phyloP scores from a whole-genome alignment of 2,329 filamentous ascomycete genomes.

The Colletotrichum phormii region DNA sequence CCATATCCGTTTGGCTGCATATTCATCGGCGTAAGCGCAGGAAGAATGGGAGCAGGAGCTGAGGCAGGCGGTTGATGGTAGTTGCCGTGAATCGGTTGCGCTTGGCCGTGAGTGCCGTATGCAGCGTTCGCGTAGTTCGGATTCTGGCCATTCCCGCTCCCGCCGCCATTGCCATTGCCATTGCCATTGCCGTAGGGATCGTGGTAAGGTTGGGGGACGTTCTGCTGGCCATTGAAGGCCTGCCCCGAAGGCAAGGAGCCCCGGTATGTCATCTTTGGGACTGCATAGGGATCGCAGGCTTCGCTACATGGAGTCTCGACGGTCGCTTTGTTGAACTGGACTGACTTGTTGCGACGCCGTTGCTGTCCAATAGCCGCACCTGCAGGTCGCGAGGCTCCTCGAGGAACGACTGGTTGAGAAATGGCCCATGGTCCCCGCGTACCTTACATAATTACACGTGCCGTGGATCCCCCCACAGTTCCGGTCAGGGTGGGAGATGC shows the following conservation, averaged over 20 bases:
- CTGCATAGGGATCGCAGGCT: conserved; percentile 37
- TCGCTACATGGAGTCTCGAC: conserved; percentile 28
- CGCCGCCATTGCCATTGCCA: conserved; percentile 39
- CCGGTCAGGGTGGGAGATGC: background rate
- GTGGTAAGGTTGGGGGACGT: conserved; percentile 32
- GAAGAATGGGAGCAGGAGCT: conserved; percentile 41
- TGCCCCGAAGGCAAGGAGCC: conserved; percentile 54
- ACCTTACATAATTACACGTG: conserved; percentile 36
- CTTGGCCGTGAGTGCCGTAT: conserved; percentile 39
- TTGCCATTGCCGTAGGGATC: conserved; percentile 27
- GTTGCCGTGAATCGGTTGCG: conserved; percentile 43
- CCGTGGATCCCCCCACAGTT: background rate
- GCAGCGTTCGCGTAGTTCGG: conserved; percentile 36
- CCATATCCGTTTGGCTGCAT: conserved; percentile 33
- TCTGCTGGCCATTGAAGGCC: conserved; percentile 52
- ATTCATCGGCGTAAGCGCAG: conserved; percentile 41
- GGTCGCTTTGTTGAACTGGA: conserved; percentile 28
- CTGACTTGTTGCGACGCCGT: conserved; percentile 31
- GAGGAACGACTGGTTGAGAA: conserved; percentile 14
- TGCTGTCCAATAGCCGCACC: conserved; percentile 35
- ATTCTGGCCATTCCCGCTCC: conserved; percentile 29
- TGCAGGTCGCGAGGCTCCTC: conserved; percentile 31
- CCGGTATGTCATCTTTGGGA: conserved; percentile 49
- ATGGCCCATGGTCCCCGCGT: background rate
- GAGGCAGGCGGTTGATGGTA: conserved; percentile 43